These are phyloP conservation scores for Coffea eugenioides DNA, from an alignment of 257 asterid species.

Conservation along the genomic window DNA sequence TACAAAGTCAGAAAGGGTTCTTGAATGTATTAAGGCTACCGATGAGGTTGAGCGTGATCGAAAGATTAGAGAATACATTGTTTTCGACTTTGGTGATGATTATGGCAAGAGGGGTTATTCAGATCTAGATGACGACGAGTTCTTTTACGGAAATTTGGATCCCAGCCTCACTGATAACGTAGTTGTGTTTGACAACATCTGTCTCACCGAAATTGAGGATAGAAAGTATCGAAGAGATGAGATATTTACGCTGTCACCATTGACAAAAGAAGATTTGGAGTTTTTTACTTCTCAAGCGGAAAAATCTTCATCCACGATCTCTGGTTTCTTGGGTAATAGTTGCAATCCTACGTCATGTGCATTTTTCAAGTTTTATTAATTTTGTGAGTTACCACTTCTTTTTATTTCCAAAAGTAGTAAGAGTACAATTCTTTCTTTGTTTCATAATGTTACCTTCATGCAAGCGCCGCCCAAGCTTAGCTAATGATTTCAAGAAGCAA, in stretches of 20 bases:
- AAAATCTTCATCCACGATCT: neutral
- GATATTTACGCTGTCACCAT: constrained; percentile 3
- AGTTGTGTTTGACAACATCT: neutral
- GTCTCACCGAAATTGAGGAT: neutral
- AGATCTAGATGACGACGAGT: neutral
- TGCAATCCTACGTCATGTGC: too few relatives aligned
- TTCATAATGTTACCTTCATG: too few relatives aligned
- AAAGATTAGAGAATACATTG: neutral
- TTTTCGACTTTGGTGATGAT: constrained; percentile 9
- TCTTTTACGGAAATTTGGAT: neutral
- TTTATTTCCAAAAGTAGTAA: too few relatives aligned
- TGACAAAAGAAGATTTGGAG: neutral
- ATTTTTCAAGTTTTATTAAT: too few relatives aligned
- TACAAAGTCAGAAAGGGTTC: neutral
- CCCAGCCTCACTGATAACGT: neutral
- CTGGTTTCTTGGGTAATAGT: neutral
- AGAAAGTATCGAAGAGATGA: constrained; percentile 2
- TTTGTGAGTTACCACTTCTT: too few relatives aligned
- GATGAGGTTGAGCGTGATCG: neutral
- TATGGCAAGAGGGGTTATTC: neutral
- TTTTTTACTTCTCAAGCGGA: neutral
- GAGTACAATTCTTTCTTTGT: too few relatives aligned
- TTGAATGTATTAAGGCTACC: neutral
- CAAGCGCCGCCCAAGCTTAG: too few relatives aligned
- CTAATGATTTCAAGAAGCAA: too few relatives aligned